These are phyloP conservation scores for Pichia sp. DNA, from an alignment of 1,139 yeast genomes.

Conservation along the genomic window DNA sequence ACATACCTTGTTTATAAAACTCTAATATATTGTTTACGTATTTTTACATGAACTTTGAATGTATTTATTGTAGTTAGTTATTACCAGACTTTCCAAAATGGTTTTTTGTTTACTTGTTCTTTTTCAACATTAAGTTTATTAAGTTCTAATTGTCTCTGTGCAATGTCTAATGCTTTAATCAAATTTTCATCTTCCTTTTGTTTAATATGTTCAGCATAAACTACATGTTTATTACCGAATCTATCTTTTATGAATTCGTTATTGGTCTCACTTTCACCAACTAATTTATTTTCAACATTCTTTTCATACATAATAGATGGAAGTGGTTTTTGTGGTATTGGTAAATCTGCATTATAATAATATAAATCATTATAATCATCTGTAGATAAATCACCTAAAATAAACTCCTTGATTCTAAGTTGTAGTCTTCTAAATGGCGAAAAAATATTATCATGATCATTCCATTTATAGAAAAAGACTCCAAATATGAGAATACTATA, in stretches of 20 bases:
- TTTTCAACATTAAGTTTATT: constrained; percentile 14
- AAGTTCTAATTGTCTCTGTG: constrained; percentile 23
- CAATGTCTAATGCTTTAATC: constrained; percentile 38
- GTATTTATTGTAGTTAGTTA: no score
- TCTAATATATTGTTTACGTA: no score
- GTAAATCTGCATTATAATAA: constrained; percentile 28
- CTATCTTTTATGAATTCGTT: constrained; percentile 60
- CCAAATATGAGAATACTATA: constrained; percentile 48
- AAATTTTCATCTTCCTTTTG: constrained; percentile 66
- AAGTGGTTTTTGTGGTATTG: constrained; percentile 27
- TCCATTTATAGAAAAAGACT: constrained; percentile 75
- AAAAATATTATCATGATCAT: constrained; percentile 72
- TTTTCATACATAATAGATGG: constrained; percentile 32
- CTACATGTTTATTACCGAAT: constrained; percentile 53
- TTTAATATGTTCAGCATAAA: constrained; percentile 66
- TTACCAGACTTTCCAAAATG: constrained; percentile 28
- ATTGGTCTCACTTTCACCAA: constrained; percentile 24
- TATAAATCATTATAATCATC: constrained; percentile 59
- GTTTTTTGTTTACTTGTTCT: constrained; percentile 7
- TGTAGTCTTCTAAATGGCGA: constrained; percentile 61
- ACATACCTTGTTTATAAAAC: neutral
- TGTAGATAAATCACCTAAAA: constrained; percentile 47
- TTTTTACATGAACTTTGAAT: no score
- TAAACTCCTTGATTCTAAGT: constrained; percentile 45
- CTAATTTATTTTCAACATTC: constrained; percentile 37